phyloP scores from a whole-genome alignment of 2,329 filamentous ascomycete genomes.

The Pestalotiopsis sp. region DNA sequence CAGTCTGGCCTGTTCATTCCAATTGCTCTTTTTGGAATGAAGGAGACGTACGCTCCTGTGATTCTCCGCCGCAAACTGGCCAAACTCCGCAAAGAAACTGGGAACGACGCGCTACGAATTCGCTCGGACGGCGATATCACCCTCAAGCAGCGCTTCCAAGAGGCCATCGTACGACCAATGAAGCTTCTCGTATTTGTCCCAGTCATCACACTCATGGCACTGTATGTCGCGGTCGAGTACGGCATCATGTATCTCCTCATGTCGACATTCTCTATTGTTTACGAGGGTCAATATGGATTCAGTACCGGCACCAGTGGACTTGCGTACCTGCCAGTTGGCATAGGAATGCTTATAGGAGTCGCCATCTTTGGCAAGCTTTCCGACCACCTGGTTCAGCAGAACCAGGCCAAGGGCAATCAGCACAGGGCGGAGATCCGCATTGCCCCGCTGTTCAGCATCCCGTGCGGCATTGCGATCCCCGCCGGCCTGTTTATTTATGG shows the following conservation, averaged over 20 bases:
- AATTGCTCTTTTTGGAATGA: conserved; percentile 21
- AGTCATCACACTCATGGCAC: conserved; percentile 35
- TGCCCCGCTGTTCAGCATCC: conserved; percentile 32
- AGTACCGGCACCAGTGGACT: conserved; percentile 37
- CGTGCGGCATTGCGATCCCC: conserved; percentile 38
- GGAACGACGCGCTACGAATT: too few relatives aligned
- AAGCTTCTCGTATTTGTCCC: conserved; percentile 40
- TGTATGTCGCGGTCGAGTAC: conserved; percentile 30
- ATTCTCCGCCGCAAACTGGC: conserved; percentile 37
- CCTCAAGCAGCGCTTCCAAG: too few relatives aligned
- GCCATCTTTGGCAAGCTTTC: conserved; percentile 27
- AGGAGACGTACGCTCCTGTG: conserved; percentile 45
- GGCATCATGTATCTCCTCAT: conserved; percentile 44
- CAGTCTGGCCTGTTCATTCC: conserved; percentile 14
- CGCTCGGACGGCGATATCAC: too few relatives aligned
- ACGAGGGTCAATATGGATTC: conserved; percentile 40
- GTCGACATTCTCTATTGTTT: conserved; percentile 43
- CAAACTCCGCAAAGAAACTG: conserved; percentile 44
- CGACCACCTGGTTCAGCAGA: conserved; percentile 33
- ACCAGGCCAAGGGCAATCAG: conserved; percentile 38
- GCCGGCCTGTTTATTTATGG: conserved; percentile 50
- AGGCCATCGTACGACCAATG: conserved; percentile 36
- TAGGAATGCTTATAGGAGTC: conserved; percentile 36
- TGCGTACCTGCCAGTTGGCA: conserved; percentile 33
- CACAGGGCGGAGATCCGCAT: conserved; percentile 19